These are phyloP conservation scores for Globisporangium echinulatum DNA, from an alignment of 352 stramenopile species.

Conservation along the genomic window DNA sequence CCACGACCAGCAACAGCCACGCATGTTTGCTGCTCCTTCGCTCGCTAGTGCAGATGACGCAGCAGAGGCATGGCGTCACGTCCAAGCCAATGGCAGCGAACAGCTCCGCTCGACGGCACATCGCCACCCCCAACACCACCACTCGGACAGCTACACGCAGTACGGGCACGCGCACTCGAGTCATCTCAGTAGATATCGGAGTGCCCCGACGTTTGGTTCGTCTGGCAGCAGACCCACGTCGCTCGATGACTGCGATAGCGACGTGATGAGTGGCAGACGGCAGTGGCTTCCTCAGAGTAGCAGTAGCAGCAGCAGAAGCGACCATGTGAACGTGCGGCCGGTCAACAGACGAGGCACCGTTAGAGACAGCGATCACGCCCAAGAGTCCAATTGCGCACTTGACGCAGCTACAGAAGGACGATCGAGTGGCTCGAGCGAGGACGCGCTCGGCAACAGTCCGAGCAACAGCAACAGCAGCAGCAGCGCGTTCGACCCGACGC, in stretches of 20 bases:
- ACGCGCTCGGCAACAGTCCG: neutral
- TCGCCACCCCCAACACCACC: neutral
- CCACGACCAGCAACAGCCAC: neutral
- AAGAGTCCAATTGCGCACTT: neutral
- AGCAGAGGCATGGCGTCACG: neutral
- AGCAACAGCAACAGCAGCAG: neutral
- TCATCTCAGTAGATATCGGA: neutral
- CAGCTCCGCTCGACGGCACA: conserved; percentile 2
- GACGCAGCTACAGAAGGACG: neutral
- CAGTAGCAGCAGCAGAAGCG: neutral
- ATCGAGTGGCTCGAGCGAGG: conserved; percentile 1
- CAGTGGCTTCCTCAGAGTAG: neutral
- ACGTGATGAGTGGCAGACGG: neutral
- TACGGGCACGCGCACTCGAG: neutral
- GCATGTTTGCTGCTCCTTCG: neutral
- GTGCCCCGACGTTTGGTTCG: neutral
- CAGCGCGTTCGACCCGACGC: neutral
- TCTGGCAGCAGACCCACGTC: neutral
- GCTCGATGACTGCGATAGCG: neutral
- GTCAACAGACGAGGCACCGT: neutral
- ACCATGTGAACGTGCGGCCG: neutral
- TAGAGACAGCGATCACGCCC: neutral
- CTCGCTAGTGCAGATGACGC: neutral
- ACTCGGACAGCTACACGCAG: neutral
- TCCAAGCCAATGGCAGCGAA: neutral